A percentile compares a stretch with the other conserved stretches of the same genome.
phyloP scores from a whole-genome alignment of 2,329 filamentous ascomycete genomes.

The Fusarium coicis region DNA sequence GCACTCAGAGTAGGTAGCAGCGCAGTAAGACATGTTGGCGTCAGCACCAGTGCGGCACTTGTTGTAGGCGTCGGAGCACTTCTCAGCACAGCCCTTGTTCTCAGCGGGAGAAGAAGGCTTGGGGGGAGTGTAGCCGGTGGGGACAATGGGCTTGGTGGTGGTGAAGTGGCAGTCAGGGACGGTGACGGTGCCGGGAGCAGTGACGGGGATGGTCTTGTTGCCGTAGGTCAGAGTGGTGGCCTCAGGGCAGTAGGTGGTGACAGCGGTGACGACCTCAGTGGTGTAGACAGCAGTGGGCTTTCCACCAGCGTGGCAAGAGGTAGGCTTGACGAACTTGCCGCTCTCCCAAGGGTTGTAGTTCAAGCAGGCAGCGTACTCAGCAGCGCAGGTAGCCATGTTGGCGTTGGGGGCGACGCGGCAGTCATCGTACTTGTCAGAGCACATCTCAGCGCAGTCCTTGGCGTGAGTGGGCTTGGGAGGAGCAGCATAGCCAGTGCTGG shows the following conservation, averaged over 20 bases:
- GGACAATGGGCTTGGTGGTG: slow-evolving; percentile 24
- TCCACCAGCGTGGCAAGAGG: slow-evolving; percentile 61
- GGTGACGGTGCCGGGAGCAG: slow-evolving; percentile 24
- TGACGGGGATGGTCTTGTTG: slow-evolving; percentile 43
- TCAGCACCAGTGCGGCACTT: background rate
- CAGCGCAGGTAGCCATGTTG: slow-evolving; percentile 41
- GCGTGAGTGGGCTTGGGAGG: slow-evolving; percentile 23
- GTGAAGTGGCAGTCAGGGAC: slow-evolving; percentile 26
- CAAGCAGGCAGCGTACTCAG: slow-evolving; percentile 40
- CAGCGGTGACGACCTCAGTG: slow-evolving; percentile 24
- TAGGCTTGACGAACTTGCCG: slow-evolving; percentile 24
- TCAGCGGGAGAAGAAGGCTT: slow-evolving; percentile 26
- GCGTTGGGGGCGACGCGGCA: slow-evolving; percentile 33
- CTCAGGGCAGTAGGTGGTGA: slow-evolving; percentile 54
- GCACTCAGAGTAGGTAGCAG: slow-evolving; percentile 1
- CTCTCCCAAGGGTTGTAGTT: slow-evolving; percentile 41
- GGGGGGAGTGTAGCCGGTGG: slow-evolving; percentile 28
- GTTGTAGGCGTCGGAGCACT: slow-evolving; percentile 3
- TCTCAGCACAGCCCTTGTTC: slow-evolving; percentile 24
- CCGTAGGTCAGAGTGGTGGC: slow-evolving; percentile 47
- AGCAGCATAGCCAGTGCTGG: slow-evolving; percentile 14
- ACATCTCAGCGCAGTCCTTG: slow-evolving; percentile 29
- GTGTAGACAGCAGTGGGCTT: slow-evolving; percentile 34
- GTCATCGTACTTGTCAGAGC: slow-evolving; percentile 28
- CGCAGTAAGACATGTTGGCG: slow-evolving; percentile 13